phyloP scores from a whole-genome alignment of 148 eudicot species.

The Fagopyrum esculentum region DNA sequence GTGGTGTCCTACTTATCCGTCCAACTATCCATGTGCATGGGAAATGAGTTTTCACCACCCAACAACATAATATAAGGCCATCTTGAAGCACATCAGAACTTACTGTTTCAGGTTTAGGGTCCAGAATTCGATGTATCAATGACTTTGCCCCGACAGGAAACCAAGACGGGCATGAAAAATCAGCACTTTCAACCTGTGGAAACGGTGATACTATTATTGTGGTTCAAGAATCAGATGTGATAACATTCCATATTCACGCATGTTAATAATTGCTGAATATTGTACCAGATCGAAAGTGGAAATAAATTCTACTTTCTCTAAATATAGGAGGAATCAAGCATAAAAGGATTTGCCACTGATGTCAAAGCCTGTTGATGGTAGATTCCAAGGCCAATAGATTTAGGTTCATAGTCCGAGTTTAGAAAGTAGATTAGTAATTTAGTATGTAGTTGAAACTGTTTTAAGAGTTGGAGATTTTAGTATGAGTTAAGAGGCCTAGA shows the following conservation, averaged over 20 bases:
- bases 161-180: conserved; percentile 86
- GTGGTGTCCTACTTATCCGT: no score
- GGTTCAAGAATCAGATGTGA: no score
- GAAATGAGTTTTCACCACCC: no score
- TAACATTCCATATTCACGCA: no score
- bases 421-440: no score
- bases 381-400: not conserved
- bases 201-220: not conserved
- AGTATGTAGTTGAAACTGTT: no score
- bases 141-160: conserved; percentile 86
- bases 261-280: no score
- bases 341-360: not conserved
- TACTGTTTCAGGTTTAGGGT: conserved; percentile 90
- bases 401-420: not conserved
- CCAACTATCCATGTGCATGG: no score
- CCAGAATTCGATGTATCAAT: conserved; percentile 70
- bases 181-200: conserved; percentile 80
- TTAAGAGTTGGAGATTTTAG: no score
- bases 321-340: not conserved
- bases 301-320: not conserved
- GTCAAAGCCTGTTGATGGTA: not conserved
- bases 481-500: not conserved
- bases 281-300: not conserved
- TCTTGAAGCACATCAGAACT: conserved; percentile 14
- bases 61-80: not conserved